phyloP scores from a whole-genome alignment of 2,329 filamentous ascomycete genomes.

The Metarhizium album region DNA sequence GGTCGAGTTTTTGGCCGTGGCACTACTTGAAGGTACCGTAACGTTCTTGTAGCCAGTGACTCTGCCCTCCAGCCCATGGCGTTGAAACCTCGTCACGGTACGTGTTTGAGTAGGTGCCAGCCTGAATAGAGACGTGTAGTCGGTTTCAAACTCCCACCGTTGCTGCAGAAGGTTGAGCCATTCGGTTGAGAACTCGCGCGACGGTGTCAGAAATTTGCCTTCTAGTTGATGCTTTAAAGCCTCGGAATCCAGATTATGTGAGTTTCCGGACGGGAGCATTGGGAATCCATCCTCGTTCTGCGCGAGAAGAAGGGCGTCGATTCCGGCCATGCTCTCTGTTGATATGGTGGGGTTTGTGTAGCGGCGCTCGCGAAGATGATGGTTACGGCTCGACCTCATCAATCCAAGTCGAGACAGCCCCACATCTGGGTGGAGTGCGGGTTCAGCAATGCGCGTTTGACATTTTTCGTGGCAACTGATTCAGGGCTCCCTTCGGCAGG shows the following conservation, averaged over 20 bases:
- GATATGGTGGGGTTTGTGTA: neutral
- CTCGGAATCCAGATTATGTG: constrained; percentile 35
- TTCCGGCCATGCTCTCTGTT: constrained; percentile 19
- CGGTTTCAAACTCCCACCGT: constrained; percentile 71
- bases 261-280: constrained; percentile 1
- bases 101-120: constrained; percentile 85
- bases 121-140: constrained; percentile 76
- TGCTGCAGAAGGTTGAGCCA: constrained; percentile 89
- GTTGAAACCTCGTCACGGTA: constrained; percentile 85
- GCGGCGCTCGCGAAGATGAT: neutral
- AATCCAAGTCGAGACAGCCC: neutral
- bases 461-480: no score
- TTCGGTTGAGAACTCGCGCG: constrained; percentile 64
- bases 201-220: constrained; percentile 66
- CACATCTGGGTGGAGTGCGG: neutral
- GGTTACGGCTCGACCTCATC: constrained; percentile 3
- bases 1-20: constrained; percentile 90
- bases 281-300: constrained; percentile 13
- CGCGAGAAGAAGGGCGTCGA: constrained; percentile 23
- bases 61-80: constrained; percentile 82
- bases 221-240: constrained; percentile 63
- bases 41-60: constrained; percentile 93
- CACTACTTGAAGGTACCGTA: constrained; percentile 78
- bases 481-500: no score
- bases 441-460: no score